Conservation (phyloP, 805 yeast genomes). For the Candida sithepensis region DNA sequence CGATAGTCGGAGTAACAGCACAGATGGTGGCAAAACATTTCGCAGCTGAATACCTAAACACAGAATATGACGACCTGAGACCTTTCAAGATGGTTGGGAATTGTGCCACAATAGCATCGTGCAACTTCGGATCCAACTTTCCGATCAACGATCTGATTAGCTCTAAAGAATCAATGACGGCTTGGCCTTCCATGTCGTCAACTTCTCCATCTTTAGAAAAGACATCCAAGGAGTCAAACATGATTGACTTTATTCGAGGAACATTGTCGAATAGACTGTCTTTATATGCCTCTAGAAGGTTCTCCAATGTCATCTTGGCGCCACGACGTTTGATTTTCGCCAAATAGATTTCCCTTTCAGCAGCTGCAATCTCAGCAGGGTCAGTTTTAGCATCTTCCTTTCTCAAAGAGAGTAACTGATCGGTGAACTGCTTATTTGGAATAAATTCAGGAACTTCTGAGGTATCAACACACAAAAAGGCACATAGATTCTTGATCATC, state of each 20-base stretch:
- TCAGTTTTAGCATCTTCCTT: constrained; percentile 72
- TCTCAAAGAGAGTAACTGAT: constrained; percentile 64
- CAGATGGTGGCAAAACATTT: constrained; percentile 83
- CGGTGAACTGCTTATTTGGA: constrained; percentile 52
- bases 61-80: constrained; percentile 69
- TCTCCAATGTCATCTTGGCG: constrained; percentile 66
- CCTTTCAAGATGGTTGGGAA: constrained; percentile 50
- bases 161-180: constrained; percentile 82
- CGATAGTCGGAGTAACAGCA: constrained; percentile 59
- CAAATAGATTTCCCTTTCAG: constrained; percentile 60
- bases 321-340: constrained; percentile 86
- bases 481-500: constrained; percentile 85
- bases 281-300: constrained; percentile 51
- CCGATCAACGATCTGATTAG: constrained; percentile 72
- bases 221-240: constrained; percentile 59
- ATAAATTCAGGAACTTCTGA: constrained; percentile 91
- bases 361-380: constrained; percentile 55
- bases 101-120: constrained; percentile 46
- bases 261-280: constrained; percentile 52
- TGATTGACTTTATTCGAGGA: constrained; percentile 61
- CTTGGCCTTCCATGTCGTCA: constrained; percentile 62
- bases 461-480: constrained; percentile 91
- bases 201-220: constrained; percentile 20
- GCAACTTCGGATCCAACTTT: constrained; percentile 46
- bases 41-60: constrained; percentile 85